Conservation (phyloP, 1,139 yeast genomes). For the Lodderomyces margitis region DNA sequence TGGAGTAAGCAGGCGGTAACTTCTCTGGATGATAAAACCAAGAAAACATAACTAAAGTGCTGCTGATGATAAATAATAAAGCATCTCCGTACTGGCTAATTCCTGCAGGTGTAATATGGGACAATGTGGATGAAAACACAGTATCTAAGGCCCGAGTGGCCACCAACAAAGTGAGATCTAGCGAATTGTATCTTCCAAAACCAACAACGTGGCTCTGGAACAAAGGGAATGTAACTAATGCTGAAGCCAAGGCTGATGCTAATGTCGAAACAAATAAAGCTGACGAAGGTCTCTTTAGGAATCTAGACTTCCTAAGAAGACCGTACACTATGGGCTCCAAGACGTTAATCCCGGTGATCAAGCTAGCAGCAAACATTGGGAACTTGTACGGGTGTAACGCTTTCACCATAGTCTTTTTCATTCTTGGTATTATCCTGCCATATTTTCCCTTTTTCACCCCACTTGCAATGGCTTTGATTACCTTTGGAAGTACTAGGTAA, state of each 20-base stretch:
- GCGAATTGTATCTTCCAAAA: conserved; percentile 30
- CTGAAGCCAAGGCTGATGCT: conserved; percentile 28
- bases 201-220: conserved; percentile 32
- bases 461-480: conserved; percentile 20
- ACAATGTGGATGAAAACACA: conserved; percentile 25
- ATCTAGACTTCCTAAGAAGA: conserved; percentile 15
- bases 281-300: conserved; percentile 16
- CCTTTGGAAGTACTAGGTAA: conserved; percentile 32
- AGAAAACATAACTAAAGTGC: conserved; percentile 33
- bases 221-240: conserved; percentile 26
- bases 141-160: conserved; percentile 39
- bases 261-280: conserved; percentile 31
- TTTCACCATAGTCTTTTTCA: conserved; percentile 17
- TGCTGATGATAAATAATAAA: conserved; percentile 26
- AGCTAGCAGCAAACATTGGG: conserved; percentile 31
- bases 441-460: conserved; percentile 21
- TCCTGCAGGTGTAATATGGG: conserved; percentile 18
- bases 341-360: conserved; percentile 31
- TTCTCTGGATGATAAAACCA: conserved; percentile 34
- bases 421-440: conserved; percentile 17
- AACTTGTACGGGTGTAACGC: conserved; percentile 32
- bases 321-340: conserved; percentile 31
- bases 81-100: conserved; percentile 26
- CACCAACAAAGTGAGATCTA: conserved; percentile 35
- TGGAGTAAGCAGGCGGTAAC: conserved; percentile 36